Conservation (phyloP, 495 filamentous ascomycete species). For the Letharia columbiana region DNA sequence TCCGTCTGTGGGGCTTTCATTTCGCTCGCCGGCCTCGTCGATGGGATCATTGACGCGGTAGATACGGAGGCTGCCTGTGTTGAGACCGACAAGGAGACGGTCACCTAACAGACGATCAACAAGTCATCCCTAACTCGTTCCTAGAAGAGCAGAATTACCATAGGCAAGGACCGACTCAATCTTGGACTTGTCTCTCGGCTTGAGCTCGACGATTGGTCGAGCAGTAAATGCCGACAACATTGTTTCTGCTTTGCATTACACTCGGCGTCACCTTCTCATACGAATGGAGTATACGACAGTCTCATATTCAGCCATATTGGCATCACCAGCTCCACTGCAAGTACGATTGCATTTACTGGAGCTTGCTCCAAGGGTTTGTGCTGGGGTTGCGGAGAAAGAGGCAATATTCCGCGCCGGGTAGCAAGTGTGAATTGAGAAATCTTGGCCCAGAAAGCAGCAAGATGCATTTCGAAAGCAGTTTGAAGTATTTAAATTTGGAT, state of each 20-base stretch:
- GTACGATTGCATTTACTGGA: neutral
- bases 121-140: slow-evolving; percentile 18
- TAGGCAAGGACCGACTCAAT: slow-evolving; percentile 92
- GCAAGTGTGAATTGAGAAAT: neutral
- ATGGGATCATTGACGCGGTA: slow-evolving; percentile 75
- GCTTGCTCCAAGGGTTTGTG: neutral
- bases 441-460: neutral
- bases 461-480: neutral
- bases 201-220: slow-evolving; percentile 93
- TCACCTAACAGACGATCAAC: slow-evolving; percentile 49
- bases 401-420: neutral
- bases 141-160: slow-evolving; percentile 39
- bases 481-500: neutral
- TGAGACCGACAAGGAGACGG: slow-evolving; percentile 80
- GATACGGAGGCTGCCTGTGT: slow-evolving; percentile 78
- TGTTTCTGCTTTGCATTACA: neutral
- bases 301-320: neutral
- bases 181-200: slow-evolving; percentile 84
- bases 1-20: slow-evolving; percentile 23
- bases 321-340: neutral
- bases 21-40: slow-evolving; percentile 22
- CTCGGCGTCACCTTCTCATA: neutral
- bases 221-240: slow-evolving; percentile 99
- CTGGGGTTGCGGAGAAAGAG: neutral
- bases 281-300: neutral